These are phyloP conservation scores for Xylaria sp. DNA, from an alignment of 2,329 filamentous ascomycete genomes.

Conservation along the genomic window DNA sequence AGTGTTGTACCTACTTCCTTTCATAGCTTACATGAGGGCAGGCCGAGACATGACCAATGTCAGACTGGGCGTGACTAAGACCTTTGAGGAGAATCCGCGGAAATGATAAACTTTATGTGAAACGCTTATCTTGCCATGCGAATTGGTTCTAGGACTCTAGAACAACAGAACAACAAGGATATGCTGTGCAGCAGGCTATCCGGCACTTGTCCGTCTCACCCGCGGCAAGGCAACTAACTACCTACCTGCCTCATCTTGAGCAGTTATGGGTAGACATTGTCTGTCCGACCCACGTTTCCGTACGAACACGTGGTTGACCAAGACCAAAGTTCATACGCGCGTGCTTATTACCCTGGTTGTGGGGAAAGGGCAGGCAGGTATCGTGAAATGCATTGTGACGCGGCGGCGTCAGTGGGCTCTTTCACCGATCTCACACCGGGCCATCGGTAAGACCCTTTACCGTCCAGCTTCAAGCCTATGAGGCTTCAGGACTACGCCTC, in stretches of 20 bases:
- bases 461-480: background rate
- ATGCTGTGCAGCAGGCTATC: slow-evolving; percentile 7
- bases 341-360: background rate
- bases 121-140: slow-evolving; percentile 16
- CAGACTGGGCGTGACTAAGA: slow-evolving; percentile 3
- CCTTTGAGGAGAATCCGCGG: slow-evolving; percentile 5
- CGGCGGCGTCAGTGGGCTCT: background rate
- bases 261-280: background rate
- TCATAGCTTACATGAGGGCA: background rate
- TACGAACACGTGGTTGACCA: no score
- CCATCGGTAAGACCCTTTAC: background rate
- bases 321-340: background rate
- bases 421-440: background rate
- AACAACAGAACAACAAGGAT: background rate
- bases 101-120: slow-evolving; percentile 16
- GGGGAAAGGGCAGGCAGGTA: background rate
- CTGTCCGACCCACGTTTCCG: no score
- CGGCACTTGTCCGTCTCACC: slow-evolving; percentile 9
- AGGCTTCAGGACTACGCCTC: background rate
- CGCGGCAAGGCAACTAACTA: background rate
- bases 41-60: slow-evolving; percentile 13
- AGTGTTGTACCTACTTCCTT: background rate
- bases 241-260: background rate
- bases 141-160: background rate
- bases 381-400: background rate